These are phyloP conservation scores for Pachysandra terminalis DNA, from an alignment of 164 flowering plant genomes.

Conservation along the genomic window DNA sequence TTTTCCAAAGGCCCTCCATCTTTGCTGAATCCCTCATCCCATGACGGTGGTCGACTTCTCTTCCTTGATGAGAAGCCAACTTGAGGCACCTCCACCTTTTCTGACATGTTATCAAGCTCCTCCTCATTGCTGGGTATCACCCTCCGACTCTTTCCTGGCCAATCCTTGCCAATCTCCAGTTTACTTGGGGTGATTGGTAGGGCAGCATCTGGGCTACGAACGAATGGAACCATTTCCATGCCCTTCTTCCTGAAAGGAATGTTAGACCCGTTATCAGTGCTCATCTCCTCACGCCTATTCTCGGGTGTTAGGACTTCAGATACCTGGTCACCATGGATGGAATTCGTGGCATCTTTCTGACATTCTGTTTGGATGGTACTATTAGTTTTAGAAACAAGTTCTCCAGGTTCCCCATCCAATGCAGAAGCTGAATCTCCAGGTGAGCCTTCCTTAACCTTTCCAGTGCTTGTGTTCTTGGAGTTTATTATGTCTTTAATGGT, in stretches of 20 bases:
- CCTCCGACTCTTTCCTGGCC: slow-evolving; percentile 33
- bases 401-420: slow-evolving; percentile 36
- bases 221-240: slow-evolving; percentile 40
- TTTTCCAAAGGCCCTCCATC: slow-evolving; percentile 38
- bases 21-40: slow-evolving; percentile 25
- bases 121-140: slow-evolving; percentile 35
- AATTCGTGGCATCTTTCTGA: slow-evolving; percentile 18
- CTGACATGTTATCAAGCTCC: slow-evolving; percentile 33
- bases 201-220: slow-evolving; percentile 33
- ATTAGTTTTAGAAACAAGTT: slow-evolving; percentile 15
- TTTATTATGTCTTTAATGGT: slow-evolving; percentile 9
- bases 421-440: slow-evolving; percentile 33
- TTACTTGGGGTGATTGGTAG: slow-evolving; percentile 78
- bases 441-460: slow-evolving; percentile 23
- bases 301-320: slow-evolving; percentile 33
- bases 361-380: slow-evolving; percentile 10
- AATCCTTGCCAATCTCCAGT: slow-evolving; percentile 48
- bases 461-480: slow-evolving; percentile 12
- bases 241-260: slow-evolving; percentile 24
- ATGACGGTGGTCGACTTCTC: slow-evolving; percentile 22
- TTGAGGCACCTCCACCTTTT: slow-evolving; percentile 41
- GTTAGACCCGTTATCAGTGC: slow-evolving; percentile 42
- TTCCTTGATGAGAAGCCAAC: slow-evolving; percentile 40
- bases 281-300: slow-evolving; percentile 33
- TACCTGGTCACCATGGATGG: slow-evolving; percentile 12